Conservation (phyloP, 2,329 filamentous ascomycete species). For the Nectriaceae sp. region DNA sequence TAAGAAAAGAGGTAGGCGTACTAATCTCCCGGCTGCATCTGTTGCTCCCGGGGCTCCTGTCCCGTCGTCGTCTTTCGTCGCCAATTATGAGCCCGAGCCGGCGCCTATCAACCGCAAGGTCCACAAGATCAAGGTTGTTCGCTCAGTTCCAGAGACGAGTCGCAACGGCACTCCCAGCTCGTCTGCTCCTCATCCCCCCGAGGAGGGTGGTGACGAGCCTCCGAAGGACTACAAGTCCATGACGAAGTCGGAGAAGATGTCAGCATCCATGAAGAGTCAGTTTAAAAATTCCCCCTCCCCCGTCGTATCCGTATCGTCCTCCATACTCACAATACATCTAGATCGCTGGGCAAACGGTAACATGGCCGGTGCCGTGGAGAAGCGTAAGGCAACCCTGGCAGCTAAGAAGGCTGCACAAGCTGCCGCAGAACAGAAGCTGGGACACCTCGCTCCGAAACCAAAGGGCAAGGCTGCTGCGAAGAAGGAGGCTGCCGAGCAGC, state of each 20-base stretch:
- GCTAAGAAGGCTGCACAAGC: constrained; percentile 57
- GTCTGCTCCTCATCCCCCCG: constrained; percentile 6
- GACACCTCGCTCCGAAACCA: constrained; percentile 39
- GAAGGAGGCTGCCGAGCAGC: constrained; percentile 32
- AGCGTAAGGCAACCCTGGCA: constrained; percentile 60
- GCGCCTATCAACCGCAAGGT: constrained; percentile 32
- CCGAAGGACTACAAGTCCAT: constrained; percentile 60
- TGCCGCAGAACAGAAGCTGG: constrained; percentile 39
- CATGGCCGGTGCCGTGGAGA: constrained; percentile 62
- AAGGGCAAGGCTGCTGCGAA: constrained; percentile 37
- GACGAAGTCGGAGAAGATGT: constrained; percentile 69
- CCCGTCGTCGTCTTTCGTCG: constrained; percentile 19
- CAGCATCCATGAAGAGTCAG: constrained; percentile 65
- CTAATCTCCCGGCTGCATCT: constrained; percentile 10
- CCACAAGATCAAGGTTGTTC: constrained; percentile 42
- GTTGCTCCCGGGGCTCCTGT: constrained; percentile 6
- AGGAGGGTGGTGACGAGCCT: constrained; percentile 40
- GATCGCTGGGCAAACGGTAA: constrained; percentile 62
- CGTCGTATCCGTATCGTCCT: background rate
- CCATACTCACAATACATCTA: constrained; percentile 33
- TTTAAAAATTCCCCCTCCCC: constrained; percentile 9
- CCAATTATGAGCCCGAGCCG: constrained; percentile 23
- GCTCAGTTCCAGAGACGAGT: constrained; percentile 17
- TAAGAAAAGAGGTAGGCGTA: constrained; percentile 40
- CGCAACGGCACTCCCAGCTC: constrained; percentile 32